Evolutionary conservation across 1,284 basidiomycete genomes (phyloP).

Genomic region (Agroathelia rolfsii): DNA sequence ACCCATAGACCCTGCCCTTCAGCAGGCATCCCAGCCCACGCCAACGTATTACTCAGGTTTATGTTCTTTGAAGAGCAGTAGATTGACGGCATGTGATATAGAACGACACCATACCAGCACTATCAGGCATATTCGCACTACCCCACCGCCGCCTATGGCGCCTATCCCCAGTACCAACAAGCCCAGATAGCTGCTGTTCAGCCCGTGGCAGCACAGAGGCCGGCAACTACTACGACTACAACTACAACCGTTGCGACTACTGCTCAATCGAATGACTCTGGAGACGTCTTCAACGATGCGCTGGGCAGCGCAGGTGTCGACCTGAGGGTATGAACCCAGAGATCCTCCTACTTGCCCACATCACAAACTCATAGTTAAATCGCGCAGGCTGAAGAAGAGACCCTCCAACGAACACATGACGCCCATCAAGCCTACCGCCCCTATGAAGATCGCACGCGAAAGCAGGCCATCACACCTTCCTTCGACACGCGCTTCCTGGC

Average conservation of each 20-base stretch:
- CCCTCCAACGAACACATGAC: conserved; percentile 55
- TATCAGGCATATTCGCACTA: conserved; percentile 45
- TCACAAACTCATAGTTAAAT: conserved; percentile 4
- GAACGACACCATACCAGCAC: conserved; percentile 31
- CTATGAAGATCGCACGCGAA: conserved; percentile 64
- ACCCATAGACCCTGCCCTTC: conserved; percentile 59
- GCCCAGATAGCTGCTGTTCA: conserved; percentile 16
- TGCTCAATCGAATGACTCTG: conserved; percentile 20
- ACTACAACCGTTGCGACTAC: conserved; percentile 17
- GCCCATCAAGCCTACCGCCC: conserved; percentile 46
- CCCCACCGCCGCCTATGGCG: conserved; percentile 32
- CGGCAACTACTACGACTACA: conserved; percentile 16
- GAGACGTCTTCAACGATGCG: conserved; percentile 71
- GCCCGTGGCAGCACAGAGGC: conserved; percentile 13
- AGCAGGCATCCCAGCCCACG: conserved; percentile 38
- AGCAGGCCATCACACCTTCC: conserved; percentile 53
- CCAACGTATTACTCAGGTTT: neutral
- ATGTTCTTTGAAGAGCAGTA: conserved; percentile 9
- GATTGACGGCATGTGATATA: conserved; percentile 15
- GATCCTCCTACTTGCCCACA: neutral
- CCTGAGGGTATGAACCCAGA: conserved; percentile 41
- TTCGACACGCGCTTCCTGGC: conserved; percentile 57
- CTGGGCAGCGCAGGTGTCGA: conserved; percentile 77
- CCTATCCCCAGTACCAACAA: conserved; percentile 38
- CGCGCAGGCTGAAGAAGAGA: conserved; percentile 69